Evolutionary conservation across 805 yeast genomes (phyloP), one percentile per base, ranked within the genome.

Genomic region (Nakazawaea siamensis): DNA sequence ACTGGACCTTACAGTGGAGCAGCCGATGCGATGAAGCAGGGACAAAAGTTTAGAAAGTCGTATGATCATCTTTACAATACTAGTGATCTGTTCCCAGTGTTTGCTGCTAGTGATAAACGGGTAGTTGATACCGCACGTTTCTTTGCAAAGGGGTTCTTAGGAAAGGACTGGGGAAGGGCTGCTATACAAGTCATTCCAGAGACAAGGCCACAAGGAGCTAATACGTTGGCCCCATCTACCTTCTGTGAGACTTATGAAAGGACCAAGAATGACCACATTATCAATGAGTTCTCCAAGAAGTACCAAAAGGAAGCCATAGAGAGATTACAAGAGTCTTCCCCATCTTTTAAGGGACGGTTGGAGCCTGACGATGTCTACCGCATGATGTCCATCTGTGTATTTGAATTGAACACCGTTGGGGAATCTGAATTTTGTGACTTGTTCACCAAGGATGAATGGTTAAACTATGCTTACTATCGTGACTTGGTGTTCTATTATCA

Each of bases 121-220:
- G 71, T 73, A 21, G 64, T 66, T 39, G 73, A 68, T 40, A 70
- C 80, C 25, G 71, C 81, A 6, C 51, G 60, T 18, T 57, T 62
- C 46, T 78, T 77, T 49, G 73, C 78, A 8, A 58, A 68, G 43
- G 86, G 84, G 0, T 77, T 80, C 53, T 59, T 73, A 44, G 70
- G 70, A 9, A 60, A 59, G 34, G 53, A 60, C 38, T 64, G 10
- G 23, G 39, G 51, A 18, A 50, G 51, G 23, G 56, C 64, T 13
- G 58, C 52, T 18, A 46, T 70, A 27, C 46, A 59, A 23, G 55
- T 68, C 10, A 45, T 76, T 17, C 60, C 64, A 29, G 85, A 78
- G 48, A 57, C 57, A 31, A 53, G 49, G 8, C 42, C 46, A 4
- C 62, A 58, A 48, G 85, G 85, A 23, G 77, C 72, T 23, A 70